These are phyloP conservation scores for Apophysomyces trapeziformis DNA, from an alignment of 371 early-diverging fungal species.

Conservation along the genomic window DNA sequence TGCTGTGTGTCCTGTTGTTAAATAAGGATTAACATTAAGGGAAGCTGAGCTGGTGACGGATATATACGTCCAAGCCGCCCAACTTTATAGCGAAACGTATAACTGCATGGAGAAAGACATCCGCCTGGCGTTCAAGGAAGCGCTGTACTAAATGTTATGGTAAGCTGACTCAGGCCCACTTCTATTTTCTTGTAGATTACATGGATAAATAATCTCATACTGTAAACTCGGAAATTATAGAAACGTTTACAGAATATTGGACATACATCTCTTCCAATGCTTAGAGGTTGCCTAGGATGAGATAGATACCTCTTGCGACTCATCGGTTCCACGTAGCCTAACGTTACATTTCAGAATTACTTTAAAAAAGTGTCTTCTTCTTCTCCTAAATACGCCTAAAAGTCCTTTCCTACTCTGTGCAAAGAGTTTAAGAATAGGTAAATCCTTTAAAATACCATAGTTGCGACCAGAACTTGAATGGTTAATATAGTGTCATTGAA, in stretches of 20 bases:
- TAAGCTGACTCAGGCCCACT: not conserved
- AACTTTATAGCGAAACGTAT: not conserved
- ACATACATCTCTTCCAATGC: too few species aligned
- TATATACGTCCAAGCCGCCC: not conserved
- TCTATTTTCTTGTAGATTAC: not conserved
- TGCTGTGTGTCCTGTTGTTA: too few species aligned
- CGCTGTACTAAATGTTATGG: not conserved
- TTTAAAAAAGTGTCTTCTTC: too few species aligned
- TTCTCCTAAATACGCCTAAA: too few species aligned
- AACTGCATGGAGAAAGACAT: not conserved
- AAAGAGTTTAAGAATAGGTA: too few species aligned
- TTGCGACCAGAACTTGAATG: not conserved
- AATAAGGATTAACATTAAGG: not conserved
- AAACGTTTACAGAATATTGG: too few species aligned
- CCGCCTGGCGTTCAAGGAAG: not conserved
- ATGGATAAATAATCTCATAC: not conserved
- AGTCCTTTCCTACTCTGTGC: too few species aligned
- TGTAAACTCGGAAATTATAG: too few species aligned
- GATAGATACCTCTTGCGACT: too few species aligned
- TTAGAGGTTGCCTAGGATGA: too few species aligned
- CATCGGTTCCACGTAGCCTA: too few species aligned
- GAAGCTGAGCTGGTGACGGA: not conserved
- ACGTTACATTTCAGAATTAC: too few species aligned
- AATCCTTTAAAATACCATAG: not conserved
- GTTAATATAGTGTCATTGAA: not conserved